A percentile compares a stretch with the other conserved stretches of the same genome.
phyloP scores from a whole-genome alignment of 306 rosid species.

The Crotalaria pallida region DNA sequence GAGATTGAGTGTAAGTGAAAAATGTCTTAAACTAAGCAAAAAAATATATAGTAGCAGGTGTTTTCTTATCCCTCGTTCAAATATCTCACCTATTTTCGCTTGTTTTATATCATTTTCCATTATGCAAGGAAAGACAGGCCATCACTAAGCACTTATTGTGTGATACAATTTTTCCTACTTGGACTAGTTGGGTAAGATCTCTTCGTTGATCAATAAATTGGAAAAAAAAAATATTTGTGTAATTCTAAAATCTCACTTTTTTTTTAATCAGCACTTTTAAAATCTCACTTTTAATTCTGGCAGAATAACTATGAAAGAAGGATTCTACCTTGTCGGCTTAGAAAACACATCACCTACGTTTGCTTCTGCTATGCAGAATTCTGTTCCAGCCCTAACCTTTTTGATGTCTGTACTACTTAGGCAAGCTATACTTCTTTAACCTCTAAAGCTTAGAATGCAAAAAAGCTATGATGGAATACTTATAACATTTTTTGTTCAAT shows the following conservation, averaged over 20 bases:
- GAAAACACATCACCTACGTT: slow-evolving; percentile 70
- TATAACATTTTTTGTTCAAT: neutral
- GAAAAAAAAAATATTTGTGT: neutral
- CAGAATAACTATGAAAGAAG: slow-evolving; percentile 74
- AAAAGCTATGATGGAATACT: neutral
- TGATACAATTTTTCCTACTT: slow-evolving; percentile 50
- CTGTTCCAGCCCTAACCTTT: slow-evolving; percentile 77
- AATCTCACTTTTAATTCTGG: neutral
- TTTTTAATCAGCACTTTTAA: too few relatives aligned
- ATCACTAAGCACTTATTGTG: slow-evolving; percentile 21
- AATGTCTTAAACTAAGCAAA: too few relatives aligned
- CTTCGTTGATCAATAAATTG: neutral
- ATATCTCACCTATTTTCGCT: slow-evolving; percentile 7
- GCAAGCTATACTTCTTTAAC: slow-evolving; percentile 27
- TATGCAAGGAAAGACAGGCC: slow-evolving; percentile 59
- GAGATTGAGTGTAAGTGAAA: too few relatives aligned
- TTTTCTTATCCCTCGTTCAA: neutral
- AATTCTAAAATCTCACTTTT: neutral
- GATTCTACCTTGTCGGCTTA: slow-evolving; percentile 63
- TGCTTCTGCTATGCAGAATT: slow-evolving; percentile 64
- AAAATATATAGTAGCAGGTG: neutral
- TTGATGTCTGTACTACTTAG: slow-evolving; percentile 61
- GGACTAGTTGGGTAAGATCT: slow-evolving; percentile 60
- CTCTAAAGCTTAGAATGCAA: neutral
- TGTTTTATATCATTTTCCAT: neutral